phyloP scores from a whole-genome alignment of 331 rosid genomes.

The Erythrophleum ivorense region DNA sequence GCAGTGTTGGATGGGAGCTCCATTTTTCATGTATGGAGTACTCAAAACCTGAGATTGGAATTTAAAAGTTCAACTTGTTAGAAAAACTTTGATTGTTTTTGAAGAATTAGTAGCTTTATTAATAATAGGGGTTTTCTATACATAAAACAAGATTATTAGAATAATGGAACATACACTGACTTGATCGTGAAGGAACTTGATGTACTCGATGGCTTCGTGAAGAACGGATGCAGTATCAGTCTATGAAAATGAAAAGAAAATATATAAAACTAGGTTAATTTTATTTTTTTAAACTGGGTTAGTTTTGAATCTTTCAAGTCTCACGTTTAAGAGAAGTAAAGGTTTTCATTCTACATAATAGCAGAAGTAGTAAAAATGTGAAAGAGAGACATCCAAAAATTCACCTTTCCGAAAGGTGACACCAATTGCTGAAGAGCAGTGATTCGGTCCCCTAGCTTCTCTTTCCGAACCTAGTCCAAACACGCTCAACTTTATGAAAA shows the following conservation, averaged over 20 bases:
- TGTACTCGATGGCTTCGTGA: slow-evolving; percentile 96
- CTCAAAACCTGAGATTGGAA: slow-evolving; percentile 72
- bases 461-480: slow-evolving; percentile 87
- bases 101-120: neutral
- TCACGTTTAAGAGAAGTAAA: slow-evolving; percentile 28
- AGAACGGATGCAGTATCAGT: slow-evolving; percentile 99
- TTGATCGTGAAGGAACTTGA: slow-evolving; percentile 98
- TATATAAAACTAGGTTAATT: neutral
- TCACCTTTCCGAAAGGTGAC: slow-evolving; percentile 99
- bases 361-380: slow-evolving; percentile 2
- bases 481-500: slow-evolving; percentile 30
- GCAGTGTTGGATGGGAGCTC: slow-evolving; percentile 56
- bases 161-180: slow-evolving; percentile 75
- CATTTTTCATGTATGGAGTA: slow-evolving; percentile 84
- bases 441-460: slow-evolving; percentile 98
- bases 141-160: neutral
- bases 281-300: neutral
- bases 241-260: slow-evolving; percentile 47
- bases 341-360: slow-evolving; percentile 29
- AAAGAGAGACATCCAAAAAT: slow-evolving; percentile 38
- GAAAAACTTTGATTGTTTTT: neutral
- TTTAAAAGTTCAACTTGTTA: neutral
- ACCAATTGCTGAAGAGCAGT: slow-evolving; percentile 97
- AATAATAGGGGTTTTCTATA: slow-evolving; percentile 30
- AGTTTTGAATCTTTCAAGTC: slow-evolving; percentile 15